Evolutionary conservation across 805 yeast genomes (phyloP).

Genomic region (Lipomyces anomalus): DNA sequence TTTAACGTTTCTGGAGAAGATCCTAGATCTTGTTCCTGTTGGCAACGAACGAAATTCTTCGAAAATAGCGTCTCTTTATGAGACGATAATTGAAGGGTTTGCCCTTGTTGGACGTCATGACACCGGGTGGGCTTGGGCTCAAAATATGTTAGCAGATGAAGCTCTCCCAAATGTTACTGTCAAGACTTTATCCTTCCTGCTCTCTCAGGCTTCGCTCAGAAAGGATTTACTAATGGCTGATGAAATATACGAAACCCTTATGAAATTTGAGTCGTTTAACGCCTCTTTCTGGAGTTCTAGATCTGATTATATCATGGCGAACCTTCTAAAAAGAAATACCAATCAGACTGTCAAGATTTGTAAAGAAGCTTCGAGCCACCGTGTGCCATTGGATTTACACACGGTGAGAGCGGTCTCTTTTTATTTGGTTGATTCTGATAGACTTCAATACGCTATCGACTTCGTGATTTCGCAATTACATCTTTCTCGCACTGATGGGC

Average conservation of each 20-base stretch:
- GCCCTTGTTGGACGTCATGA: slow-evolving; percentile 19
- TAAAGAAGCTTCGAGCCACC: no score
- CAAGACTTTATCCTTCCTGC: slow-evolving; percentile 18
- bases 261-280: slow-evolving; percentile 7
- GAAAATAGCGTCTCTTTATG: slow-evolving; percentile 9
- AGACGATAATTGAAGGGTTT: slow-evolving; percentile 28
- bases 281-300: slow-evolving; percentile 1
- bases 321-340: no score
- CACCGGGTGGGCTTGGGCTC: slow-evolving; percentile 32
- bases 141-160: slow-evolving; percentile 21
- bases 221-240: slow-evolving; percentile 27
- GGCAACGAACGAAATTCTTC: no score
- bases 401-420: slow-evolving; percentile 10
- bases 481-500: no score
- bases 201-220: slow-evolving; percentile 23
- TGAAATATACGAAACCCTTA: slow-evolving; percentile 27
- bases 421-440: slow-evolving; percentile 7
- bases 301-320: slow-evolving; percentile 11
- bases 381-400: slow-evolving; percentile 13
- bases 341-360: no score
- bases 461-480: no score
- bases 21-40: no score
- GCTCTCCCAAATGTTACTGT: no score
- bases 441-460: no score
- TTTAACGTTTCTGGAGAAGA: slow-evolving; percentile 26